Base-by-base conservation (phyloP, 192 early-diverging fungal species). In the Backusella tarrabulga region DNA sequence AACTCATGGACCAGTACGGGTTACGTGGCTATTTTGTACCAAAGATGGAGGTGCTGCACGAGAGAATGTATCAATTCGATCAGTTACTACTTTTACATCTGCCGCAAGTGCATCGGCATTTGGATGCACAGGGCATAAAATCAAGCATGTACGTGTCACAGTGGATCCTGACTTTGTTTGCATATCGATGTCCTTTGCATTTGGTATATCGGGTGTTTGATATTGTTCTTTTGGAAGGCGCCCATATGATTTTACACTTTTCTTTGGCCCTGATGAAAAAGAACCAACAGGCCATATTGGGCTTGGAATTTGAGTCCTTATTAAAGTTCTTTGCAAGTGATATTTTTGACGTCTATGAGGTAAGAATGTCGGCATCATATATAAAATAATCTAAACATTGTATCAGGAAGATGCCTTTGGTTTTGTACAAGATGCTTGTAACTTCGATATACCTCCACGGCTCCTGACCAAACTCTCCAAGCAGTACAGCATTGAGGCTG, bases 111-210 rank as follows among this genome's bases (percentile, higher is more conserved):
- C 84, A 87, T 54, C 86, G 87, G 34, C 98, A 99, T 82, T 86
- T 99, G 29, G 86, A 92, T 9, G 77, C 85, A 69, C 95, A 97
- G 79, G 96, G 95, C 41, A 88, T 99, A 17, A 83, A 88, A 68
- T 86, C 94, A n/a, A 95, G 90, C 77, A 98, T 97, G 96, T 99
- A 97, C 72, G 97, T 97, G 6, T 95, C 96, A 34, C 97, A 97
- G 80, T 99, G 98, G 98, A 96, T 98, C 85, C 95, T 99, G 94
- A 99, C 98, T 4, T 77, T 98, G 77, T 99, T 99, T 89, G 97
- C 98, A 1, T 99, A 97, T 85, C 93, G 95, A 34, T 97, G 98
- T 83, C 98, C 98, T 6, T 88, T 98, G 17, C 87, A 92, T n/a
- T 84, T 97, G 44, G 95, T 97, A 6, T 93, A 94, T 79, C 89